Conservation (phyloP, 2,329 filamentous ascomycete species). For the Diaporthe helianthi region DNA sequence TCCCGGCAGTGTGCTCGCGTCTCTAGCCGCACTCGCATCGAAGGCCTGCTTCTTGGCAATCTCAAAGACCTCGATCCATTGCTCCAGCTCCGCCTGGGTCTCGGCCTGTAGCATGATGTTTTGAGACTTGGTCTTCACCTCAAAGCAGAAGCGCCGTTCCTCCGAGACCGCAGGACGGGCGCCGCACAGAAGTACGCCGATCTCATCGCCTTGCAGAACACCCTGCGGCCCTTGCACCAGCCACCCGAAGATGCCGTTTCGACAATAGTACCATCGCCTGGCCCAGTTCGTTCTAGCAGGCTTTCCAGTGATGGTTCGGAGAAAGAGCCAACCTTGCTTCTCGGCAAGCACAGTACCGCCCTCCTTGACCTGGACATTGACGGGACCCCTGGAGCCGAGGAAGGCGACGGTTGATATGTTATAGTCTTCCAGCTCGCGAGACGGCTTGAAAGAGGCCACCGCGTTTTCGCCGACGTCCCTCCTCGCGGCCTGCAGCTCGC, state of each 20-base stretch:
- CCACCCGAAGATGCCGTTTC: slow-evolving; percentile 95
- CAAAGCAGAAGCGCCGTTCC: slow-evolving; percentile 95
- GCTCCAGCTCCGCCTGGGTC: slow-evolving; percentile 87
- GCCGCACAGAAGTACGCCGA: slow-evolving; percentile 92
- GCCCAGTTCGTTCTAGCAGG: slow-evolving; percentile 90
- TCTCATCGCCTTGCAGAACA: slow-evolving; percentile 94
- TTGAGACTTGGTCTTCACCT: slow-evolving; percentile 96
- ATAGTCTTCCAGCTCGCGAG: slow-evolving; percentile 92
- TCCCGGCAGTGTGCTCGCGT: slow-evolving; percentile 54
- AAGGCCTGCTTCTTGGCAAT: slow-evolving; percentile 92
- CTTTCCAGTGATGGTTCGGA: slow-evolving; percentile 83
- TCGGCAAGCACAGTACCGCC: slow-evolving; percentile 65
- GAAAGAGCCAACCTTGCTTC: slow-evolving; percentile 94
- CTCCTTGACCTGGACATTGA: slow-evolving; percentile 65
- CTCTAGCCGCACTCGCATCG: slow-evolving; percentile 70
- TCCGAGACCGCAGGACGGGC: slow-evolving; percentile 90
- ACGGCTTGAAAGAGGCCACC: slow-evolving; percentile 75
- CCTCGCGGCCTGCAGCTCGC: slow-evolving; percentile 80
- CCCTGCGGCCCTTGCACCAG: slow-evolving; percentile 83
- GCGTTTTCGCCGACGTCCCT: slow-evolving; percentile 83
- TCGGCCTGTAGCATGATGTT: slow-evolving; percentile 91
- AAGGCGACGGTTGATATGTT: slow-evolving; percentile 89
- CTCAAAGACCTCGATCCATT: slow-evolving; percentile 94
- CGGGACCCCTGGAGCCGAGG: slow-evolving; percentile 73
- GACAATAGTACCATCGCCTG: slow-evolving; percentile 93